Base-by-base conservation (phyloP, 2,329 filamentous ascomycete genomes). In the Aureobasidium namibiae region DNA sequence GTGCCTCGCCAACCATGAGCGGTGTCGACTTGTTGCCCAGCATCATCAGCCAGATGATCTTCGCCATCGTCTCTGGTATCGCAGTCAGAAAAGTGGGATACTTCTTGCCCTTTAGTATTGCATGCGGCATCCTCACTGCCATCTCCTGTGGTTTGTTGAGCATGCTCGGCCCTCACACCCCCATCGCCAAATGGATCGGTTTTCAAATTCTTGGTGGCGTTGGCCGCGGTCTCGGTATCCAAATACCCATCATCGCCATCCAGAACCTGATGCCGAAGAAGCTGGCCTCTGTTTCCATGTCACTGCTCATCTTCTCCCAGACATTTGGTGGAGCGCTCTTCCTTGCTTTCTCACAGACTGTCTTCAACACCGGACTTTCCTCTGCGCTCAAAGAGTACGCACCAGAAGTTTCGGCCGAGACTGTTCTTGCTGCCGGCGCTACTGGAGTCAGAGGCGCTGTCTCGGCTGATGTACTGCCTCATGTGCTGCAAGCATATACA, bases 401-500 rank as follows among this genome's bases (percentile, higher is more conserved):
- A 11, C 76, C 77, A 0, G 73, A 71, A 33, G 67, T 80, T 4
- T 66, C 77, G 54, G 69, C 78, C 0, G 62, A 56, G 16, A 61
- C 75, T 14, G 74, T 81, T 2, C 67, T 77, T n/a, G 65, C 65
- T 1, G 74, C 75, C 3, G 81, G 81, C 38, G 80, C 81, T 1
- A 90, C 86, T 0, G 78, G 83, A 45, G 74, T 92, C n/a, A 78
- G 80, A 60, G 67, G 73, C 0, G 68, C 75, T 1, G 81, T 89
- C 23, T 73, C 79, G 0, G 63, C 70, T 0, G 65, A 82, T 61
- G 80, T 76, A 60, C 68, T 86, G 6, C 67, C 70, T 2, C 72
- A 74, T 0, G 84, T 91, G 9, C 73, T 85, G 1, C 63, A 74
- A 0, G 86, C 84, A 0, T 90, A 90, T 73, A 89, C 88, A 67